Evolutionary conservation across 225 moss, liverwort and hornwort species (phyloP).

Genomic region (Marchantia polymorpha): DNA sequence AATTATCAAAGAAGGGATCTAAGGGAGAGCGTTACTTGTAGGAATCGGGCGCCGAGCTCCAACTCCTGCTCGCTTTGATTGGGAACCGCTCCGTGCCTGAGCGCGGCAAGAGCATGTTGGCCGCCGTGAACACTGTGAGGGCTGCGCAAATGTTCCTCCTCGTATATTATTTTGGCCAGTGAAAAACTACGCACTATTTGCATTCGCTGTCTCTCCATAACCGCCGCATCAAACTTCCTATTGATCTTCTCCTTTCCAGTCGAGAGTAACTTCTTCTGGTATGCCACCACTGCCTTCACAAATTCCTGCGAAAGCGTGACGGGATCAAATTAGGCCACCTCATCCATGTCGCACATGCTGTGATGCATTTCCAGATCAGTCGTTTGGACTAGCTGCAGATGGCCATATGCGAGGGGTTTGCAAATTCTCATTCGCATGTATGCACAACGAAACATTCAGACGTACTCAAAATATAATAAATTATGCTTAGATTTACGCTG

Average conservation of each 20-base stretch:
- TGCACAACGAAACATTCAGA: too few species aligned
- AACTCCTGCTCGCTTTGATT: slow-evolving; percentile 49
- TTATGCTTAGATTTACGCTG: too few species aligned
- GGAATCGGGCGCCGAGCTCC: slow-evolving; percentile 72
- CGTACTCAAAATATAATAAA: too few species aligned
- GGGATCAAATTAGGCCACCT: too few species aligned
- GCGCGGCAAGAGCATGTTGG: slow-evolving; percentile 43
- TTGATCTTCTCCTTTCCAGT: slow-evolving; percentile 50
- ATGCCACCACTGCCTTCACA: slow-evolving; percentile 91
- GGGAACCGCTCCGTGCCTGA: neutral
- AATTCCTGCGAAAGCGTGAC: slow-evolving; percentile 53
- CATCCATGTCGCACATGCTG: too few species aligned
- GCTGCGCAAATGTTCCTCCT: slow-evolving; percentile 58
- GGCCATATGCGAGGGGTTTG: too few species aligned
- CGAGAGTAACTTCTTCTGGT: slow-evolving; percentile 63
- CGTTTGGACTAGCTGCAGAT: too few species aligned
- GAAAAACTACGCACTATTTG: slow-evolving; percentile 78
- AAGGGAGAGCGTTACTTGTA: slow-evolving; percentile 43
- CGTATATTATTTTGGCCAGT: slow-evolving; percentile 78
- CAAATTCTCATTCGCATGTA: too few species aligned
- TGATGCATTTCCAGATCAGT: too few species aligned
- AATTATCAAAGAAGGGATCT: neutral
- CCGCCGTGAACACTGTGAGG: slow-evolving; percentile 56
- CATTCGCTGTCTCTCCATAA: slow-evolving; percentile 68
- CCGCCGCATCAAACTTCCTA: slow-evolving; percentile 41